Conservation (phyloP, 140 eudicot genomes). For the Oenanthe javanica region DNA sequence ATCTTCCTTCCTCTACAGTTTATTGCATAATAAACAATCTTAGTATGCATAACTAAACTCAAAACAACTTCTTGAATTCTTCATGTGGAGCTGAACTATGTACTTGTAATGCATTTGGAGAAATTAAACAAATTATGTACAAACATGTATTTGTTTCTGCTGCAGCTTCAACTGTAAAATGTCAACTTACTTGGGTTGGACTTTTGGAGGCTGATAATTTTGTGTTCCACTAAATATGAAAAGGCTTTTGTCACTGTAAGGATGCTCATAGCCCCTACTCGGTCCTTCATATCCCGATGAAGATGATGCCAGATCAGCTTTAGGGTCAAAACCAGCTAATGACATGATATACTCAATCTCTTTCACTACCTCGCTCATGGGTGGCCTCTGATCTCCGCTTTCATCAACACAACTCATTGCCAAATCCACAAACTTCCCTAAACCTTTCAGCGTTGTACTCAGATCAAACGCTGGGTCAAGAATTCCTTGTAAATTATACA, state of each 20-base stretch:
- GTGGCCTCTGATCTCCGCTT: constrained; percentile 39
- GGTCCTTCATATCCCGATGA: constrained; percentile 17
- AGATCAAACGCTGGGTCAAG: constrained; percentile 47
- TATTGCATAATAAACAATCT: too few relatives aligned
- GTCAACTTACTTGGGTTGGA: not conserved
- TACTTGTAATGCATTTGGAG: not conserved
- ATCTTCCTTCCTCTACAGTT: too few relatives aligned
- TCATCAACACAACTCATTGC: constrained; percentile 52
- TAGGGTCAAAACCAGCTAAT: constrained; percentile 43
- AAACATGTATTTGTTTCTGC: not conserved
- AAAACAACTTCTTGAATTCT: too few relatives aligned
- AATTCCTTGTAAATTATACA: constrained; percentile 38
- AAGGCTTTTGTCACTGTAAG: constrained; percentile 11
- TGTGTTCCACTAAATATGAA: not conserved
- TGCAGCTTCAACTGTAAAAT: not conserved
- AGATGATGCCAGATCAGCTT: constrained; percentile 33
- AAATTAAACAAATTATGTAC: not conserved
- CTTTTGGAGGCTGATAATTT: not conserved
- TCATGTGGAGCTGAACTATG: not conserved
- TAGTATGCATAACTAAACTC: too few relatives aligned
- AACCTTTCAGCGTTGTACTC: constrained; percentile 30
- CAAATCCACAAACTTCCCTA: constrained; percentile 48
- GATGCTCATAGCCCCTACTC: not conserved
- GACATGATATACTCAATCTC: constrained; percentile 52
- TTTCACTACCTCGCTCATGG: constrained; percentile 67